Base-by-base conservation (phyloP, 1,284 basidiomycete species). In the Fomitopsis betulina region DNA sequence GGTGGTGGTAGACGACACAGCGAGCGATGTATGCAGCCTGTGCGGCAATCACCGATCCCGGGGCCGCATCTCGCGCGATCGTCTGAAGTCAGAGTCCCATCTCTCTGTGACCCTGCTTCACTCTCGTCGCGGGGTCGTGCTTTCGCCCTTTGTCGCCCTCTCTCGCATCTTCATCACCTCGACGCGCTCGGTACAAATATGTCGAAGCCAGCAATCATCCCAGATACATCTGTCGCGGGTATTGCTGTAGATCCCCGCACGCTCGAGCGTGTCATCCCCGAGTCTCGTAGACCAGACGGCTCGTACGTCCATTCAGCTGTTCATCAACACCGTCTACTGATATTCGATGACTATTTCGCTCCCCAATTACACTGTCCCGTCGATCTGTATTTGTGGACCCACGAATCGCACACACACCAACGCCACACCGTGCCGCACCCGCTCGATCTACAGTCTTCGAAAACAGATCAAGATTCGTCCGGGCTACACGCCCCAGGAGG, bases 401-500 rank as follows among this genome's bases (percentile, higher is more conserved):
- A 30, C 27, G 27, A 4, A 30, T 30, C 27, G 27, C 35, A 37
- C 13, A 37, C 13, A 37, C 13, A 12, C 5, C 49, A 17, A 33
- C 49, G 49, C 32, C 49, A 51, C 47, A 35, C 25, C 25, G 33
- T 33, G 17, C 52, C 21, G 25, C 7, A 35, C 38, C n/a, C 21
- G 25, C 19, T 25, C 19, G 15, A n/a, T 37, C 12, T 30, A 15
- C 70, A 97, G 95, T 50, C 73, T 93, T 23, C 88, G 96, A 58
- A 97, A 96, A 73, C 85, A 97, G 72, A 78, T 91, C 61, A 96
- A 90, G 76, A 89, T 98, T 63, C 83, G 94, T 35, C 94, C 94
- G 0, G 96, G 96, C 1, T 98, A 88, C 74, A 96, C 94, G 1
- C 96, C 96, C 0, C 92, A 94, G 71, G 96, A 98, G 73, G 96